Conservation (phyloP, 2,329 filamentous ascomycete species). For the Penicillium fuscoglaucum region DNA sequence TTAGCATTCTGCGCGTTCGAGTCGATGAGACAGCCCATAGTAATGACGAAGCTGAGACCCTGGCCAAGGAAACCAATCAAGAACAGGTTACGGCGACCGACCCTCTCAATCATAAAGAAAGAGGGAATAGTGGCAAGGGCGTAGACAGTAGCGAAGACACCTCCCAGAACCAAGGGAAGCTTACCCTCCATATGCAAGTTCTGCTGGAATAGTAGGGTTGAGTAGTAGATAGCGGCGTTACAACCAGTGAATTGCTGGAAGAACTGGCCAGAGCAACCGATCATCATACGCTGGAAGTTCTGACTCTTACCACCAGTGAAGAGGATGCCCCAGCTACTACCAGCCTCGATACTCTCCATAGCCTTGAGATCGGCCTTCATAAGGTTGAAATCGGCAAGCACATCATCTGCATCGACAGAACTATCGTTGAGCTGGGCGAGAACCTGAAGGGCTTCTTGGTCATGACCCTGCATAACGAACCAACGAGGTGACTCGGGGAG, state of each 20-base stretch:
- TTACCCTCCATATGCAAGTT: slow-evolving; percentile 31
- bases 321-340: slow-evolving; percentile 23
- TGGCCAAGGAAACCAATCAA: slow-evolving; percentile 38
- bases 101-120: slow-evolving; percentile 36
- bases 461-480: slow-evolving; percentile 53
- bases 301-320: slow-evolving; percentile 33
- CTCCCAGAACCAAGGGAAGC: slow-evolving; percentile 27
- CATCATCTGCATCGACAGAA: slow-evolving; percentile 38
- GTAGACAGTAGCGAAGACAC: slow-evolving; percentile 30
- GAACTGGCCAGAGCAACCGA: slow-evolving; percentile 33
- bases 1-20: slow-evolving; percentile 26
- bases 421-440: slow-evolving; percentile 49
- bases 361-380: slow-evolving; percentile 49
- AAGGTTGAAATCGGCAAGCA: slow-evolving; percentile 35
- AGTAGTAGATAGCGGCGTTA: slow-evolving; percentile 49
- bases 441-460: slow-evolving; percentile 49
- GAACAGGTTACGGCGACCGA: slow-evolving; percentile 44
- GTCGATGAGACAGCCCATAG: slow-evolving; percentile 34
- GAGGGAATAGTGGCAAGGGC: slow-evolving; percentile 28
- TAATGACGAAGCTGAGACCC: slow-evolving; percentile 34
- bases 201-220: slow-evolving; percentile 46
- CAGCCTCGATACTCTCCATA: slow-evolving; percentile 35
- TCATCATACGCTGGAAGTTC: slow-evolving; percentile 31
- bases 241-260: slow-evolving; percentile 50
- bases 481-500: slow-evolving; percentile 57